phyloP scores from a whole-genome alignment of 163 green algal genomes.

The Scenedesmus sp. region DNA sequence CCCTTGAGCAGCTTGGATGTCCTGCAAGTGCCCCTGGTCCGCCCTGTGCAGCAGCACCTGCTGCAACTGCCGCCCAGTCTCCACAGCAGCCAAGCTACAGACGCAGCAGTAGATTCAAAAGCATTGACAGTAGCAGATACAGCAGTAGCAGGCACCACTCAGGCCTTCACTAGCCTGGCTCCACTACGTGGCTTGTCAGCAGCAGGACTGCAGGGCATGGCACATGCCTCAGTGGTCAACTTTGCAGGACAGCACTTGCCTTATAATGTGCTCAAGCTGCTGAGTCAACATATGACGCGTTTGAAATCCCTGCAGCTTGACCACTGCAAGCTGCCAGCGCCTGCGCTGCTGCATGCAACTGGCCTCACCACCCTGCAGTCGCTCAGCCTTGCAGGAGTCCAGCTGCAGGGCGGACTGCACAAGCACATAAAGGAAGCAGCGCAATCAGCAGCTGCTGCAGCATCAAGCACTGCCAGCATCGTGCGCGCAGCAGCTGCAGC shows the following conservation, averaged over 20 bases:
- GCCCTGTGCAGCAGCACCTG: not conserved
- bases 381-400: not conserved
- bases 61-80: not conserved
- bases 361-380: not conserved
- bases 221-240: not conserved
- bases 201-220: not conserved
- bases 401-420: not conserved
- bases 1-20: not conserved
- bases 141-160: not conserved
- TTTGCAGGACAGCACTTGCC: not conserved
- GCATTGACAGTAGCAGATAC: not conserved
- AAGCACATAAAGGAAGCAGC: not conserved
- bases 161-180: not conserved
- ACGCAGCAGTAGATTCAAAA: not conserved
- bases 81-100: not conserved
- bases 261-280: not conserved
- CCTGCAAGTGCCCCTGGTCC: not conserved
- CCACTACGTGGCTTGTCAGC: not conserved
- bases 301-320: not conserved
- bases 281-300: not conserved
- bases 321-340: not conserved
- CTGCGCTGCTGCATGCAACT: slow-evolving; percentile 21
- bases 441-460: slow-evolving; percentile 4
- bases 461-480: not conserved
- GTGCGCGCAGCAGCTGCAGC: not conserved